A percentile compares a stretch with the other conserved stretches of the same genome.
phyloP scores from a whole-genome alignment of 1,284 basidiomycete genomes.

The Mycena citricolor region DNA sequence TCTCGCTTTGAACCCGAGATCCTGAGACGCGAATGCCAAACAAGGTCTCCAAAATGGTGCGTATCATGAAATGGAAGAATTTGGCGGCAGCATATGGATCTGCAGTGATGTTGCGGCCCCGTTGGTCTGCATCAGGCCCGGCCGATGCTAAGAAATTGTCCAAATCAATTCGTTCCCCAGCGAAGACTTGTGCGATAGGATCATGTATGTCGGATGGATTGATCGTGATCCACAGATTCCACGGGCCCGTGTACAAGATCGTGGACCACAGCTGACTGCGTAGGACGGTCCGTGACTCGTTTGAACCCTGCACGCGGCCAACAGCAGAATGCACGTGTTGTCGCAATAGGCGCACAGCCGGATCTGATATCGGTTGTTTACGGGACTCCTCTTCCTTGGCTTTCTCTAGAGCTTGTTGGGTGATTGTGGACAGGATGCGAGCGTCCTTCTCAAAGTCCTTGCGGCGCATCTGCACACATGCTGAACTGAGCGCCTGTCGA shows the following conservation, averaged over 20 bases:
- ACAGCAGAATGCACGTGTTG: slow-evolving; percentile 13
- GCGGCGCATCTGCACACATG: slow-evolving; percentile 20
- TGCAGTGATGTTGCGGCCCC: slow-evolving; percentile 32
- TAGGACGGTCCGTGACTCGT: slow-evolving; percentile 4
- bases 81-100: slow-evolving; percentile 40
- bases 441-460: slow-evolving; percentile 24
- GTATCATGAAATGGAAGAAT: slow-evolving; percentile 38
- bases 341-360: slow-evolving; percentile 5
- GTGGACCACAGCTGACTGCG: slow-evolving; percentile 21
- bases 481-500: slow-evolving; percentile 12
- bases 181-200: slow-evolving; percentile 35
- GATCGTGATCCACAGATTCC: slow-evolving; percentile 18
- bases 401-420: slow-evolving; percentile 16
- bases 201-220: slow-evolving; percentile 16
- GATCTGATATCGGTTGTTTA: slow-evolving; percentile 18
- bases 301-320: slow-evolving; percentile 18
- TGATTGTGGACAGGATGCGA: slow-evolving; percentile 10
- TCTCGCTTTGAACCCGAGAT: slow-evolving; percentile 4
- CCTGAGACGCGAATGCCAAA: slow-evolving; percentile 27
- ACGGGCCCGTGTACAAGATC: background rate
- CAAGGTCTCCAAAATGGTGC: slow-evolving; percentile 27
- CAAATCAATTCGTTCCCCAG: slow-evolving; percentile 38
- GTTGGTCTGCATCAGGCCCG: slow-evolving; percentile 29
- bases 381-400: slow-evolving; percentile 24
- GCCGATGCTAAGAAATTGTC: slow-evolving; percentile 30